Evolutionary conservation across 768 basidiomycete genomes (phyloP), one percentile per base, ranked within the genome.

Genomic region (Myochromella boudieri): DNA sequence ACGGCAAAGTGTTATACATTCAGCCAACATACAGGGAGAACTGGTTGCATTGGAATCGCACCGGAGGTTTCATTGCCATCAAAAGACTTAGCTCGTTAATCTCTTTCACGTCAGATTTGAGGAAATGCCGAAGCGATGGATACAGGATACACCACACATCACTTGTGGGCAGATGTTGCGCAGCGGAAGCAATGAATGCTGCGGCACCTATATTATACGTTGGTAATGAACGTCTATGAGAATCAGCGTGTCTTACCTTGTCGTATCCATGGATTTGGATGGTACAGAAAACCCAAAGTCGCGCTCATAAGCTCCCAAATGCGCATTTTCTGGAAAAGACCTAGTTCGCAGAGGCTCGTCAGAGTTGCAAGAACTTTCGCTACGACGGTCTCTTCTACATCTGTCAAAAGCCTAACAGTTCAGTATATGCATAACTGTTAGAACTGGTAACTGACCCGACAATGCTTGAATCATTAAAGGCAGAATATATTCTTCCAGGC

Each of bases 91-190:
- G 75, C 48, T 90, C 91, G 39, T 88, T 80, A 37, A 97, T 78
- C 6, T 75, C 74, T 2, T 74, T 76, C 17, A 97, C 72, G 55
- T 98, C 97, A 2, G 84, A 90, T 47, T 85, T 86, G 29, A 98
- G 71, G 48, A 94, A 83, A 57, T 93, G 87, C 37, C 90, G 78
- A 32, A 98, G 67, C 0, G 88, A 90, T 0, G 97, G 95, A 56
- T 98, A 98, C 7, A 99, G 65, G 32, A 98, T 95, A 59, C 94
- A 97, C 95, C 97, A 98, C 17, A 92, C 84, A 60, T 99, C 97
- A 43, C 91, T 93, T 2, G 74, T 66, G 0, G 87, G 88, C 5
- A 99, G 77, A 52, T 89, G 85, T 33, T 84, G 82, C 2, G 88
- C 85, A 7, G 91, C 87, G 3, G 91, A 84, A 2, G 91, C 85